Base-by-base conservation (phyloP, 805 yeast genomes). In the Monosporozyma servazzii region DNA sequence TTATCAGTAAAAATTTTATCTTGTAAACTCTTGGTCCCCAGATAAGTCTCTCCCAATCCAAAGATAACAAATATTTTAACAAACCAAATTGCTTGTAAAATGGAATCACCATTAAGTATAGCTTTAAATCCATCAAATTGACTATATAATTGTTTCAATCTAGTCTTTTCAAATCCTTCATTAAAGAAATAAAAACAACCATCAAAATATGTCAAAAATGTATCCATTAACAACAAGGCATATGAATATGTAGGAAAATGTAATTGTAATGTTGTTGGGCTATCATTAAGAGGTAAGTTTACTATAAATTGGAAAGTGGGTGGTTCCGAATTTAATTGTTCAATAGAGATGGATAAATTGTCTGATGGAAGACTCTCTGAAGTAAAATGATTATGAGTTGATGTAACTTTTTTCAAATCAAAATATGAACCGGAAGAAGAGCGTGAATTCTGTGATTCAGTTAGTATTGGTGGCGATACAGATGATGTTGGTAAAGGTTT, bases 181-280 rank as follows among this genome's bases (percentile, higher is more conserved):
- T 86, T 86, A 70, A 86, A 86, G 60, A 86, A 86, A 67, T 86
- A 86, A 64, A 86, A 86, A 58, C 95, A 86, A 0, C 90, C 93
- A 65, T 85, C 93, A 59, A 86, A 86, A 64, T 84, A 86, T 48
- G 84, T 82, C 49, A 86, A 77, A 57, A 86, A 86, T 0, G 88
- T 82, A 61, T 86, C 91, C 11, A 86, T 86, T 47, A 86, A 68
- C 13, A 84, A 64, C 77, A 83, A 77, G 6, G 91, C 89, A 64
- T 85, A 84, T 3, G 87, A 79, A 56, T 84, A 85, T 13, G 88
- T 80, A 0, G 95, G 95, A 17, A 86, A 69, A 33, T 33, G 30
- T 18, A 45, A 41, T 5, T 41, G 7, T 41, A 41, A 41, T 3
- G 13, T 5, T 9, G 44, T 41, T 20, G 29, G 25, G 2, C 6